A percentile compares a stretch with the other conserved stretches of the same genome.
These are phyloP conservation scores for Aspergillus novoparasiticus DNA, from an alignment of 2,329 filamentous ascomycete species.

Conservation along the genomic window DNA sequence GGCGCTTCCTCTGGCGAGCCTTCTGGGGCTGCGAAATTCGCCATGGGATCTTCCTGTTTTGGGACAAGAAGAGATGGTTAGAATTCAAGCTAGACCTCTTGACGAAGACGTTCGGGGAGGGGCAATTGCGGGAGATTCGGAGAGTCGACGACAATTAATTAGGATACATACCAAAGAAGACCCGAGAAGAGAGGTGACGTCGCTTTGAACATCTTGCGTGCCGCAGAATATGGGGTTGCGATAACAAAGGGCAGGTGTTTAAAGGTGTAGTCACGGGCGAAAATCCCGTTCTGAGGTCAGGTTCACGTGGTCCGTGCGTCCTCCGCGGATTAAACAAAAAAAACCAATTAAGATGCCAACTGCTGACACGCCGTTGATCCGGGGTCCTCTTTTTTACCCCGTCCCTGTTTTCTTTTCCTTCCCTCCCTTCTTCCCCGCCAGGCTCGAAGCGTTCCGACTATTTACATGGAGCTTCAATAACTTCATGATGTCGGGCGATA, in stretches of 20 bases:
- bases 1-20: slow-evolving; percentile 77
- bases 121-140: neutral
- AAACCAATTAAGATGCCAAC: slow-evolving; percentile 20
- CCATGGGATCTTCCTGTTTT: slow-evolving; percentile 89
- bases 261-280: slow-evolving; percentile 9
- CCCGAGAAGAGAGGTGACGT: slow-evolving; percentile 76
- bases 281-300: slow-evolving; percentile 22
- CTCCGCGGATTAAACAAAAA: slow-evolving; percentile 23
- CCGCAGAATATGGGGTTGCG: slow-evolving; percentile 14
- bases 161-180: slow-evolving; percentile 70
- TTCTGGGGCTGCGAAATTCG: slow-evolving; percentile 91
- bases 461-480: slow-evolving; percentile 29
- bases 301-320: slow-evolving; percentile 25
- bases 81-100: slow-evolving; percentile 1
- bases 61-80: slow-evolving; percentile 19
- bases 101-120: slow-evolving; percentile 11
- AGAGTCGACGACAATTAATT: neutral
- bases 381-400: slow-evolving; percentile 5
- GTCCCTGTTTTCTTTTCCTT: neutral
- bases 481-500: slow-evolving; percentile 31
- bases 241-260: neutral
- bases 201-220: slow-evolving; percentile 73
- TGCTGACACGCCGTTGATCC: slow-evolving; percentile 19
- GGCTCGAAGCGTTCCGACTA: slow-evolving; percentile 6
- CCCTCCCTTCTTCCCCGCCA: slow-evolving; percentile 9